Evolutionary conservation across 345 rosid genomes (phyloP), one percentile per base, ranked within the genome.

Genomic region (Pistacia integerrima): DNA sequence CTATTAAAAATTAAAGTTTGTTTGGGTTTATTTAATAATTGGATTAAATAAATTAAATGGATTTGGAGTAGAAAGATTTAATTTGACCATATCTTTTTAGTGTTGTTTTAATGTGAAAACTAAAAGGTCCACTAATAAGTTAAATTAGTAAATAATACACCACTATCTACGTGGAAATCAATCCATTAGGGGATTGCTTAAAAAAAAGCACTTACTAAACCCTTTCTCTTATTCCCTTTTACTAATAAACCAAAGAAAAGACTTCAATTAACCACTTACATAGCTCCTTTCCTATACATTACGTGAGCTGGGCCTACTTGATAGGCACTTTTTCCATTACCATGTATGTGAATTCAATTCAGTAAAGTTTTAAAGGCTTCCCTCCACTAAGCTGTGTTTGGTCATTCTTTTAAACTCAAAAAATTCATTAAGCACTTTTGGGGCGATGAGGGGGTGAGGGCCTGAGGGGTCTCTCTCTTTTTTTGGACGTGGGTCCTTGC

Each of bases 371-470:
- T 8, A 36, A 70, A 82, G 84, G 76, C 57, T 30, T 74, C 77
- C 18, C 72, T 14, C 66, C 33, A 28, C 46, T 25, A 64, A 59
- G 72, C 66, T 28, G 76, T 71, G 73, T 81, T 79, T 81, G 82
- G 77, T 70, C 59, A 71, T 41, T 58, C 51, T 51, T 69, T 36
- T 20, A 25, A 73, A 81, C 66, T 71, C 17, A 41, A 41, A 69
- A 72, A 48, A 63, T 79, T 69, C 56, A 66, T 1, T 3, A 61
- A 54, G 79, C 83, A 78, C 85, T 78, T 83, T 71, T 73, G 54
- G 75, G 12, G 12, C 16, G 12, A 25, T 25, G 25, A 25, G 25
- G 25, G 25, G 25, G 25, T 25, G 25, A 25, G 59, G 12, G n/a
- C n/a, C n/a, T n/a, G n/a, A n/a, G 12, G 12, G 3, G 54, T n/a